Percentiles rank a stretch among this genome's conserved stretches.
Conservation (phyloP, 2,329 filamentous ascomycete genomes). For the Ceratocystis smalleyi region DNA sequence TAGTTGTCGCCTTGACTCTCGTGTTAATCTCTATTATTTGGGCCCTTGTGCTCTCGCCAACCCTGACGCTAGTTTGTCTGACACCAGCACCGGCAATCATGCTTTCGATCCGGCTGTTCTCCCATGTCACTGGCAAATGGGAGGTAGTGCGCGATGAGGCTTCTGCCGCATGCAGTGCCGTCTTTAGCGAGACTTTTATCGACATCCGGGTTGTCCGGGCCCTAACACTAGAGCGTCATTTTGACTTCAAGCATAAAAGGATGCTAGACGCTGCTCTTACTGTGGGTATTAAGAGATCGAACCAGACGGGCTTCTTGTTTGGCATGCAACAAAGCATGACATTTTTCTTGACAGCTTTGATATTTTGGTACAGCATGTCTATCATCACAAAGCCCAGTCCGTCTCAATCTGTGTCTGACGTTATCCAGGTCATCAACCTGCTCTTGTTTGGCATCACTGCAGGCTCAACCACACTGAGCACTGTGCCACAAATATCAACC, state of each 20-base stretch:
- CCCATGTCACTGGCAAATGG: conserved; percentile 52
- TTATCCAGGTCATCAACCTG: conserved; percentile 64
- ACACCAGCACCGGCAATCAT: conserved; percentile 53
- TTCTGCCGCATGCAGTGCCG: conserved; percentile 31
- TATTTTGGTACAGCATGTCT: conserved; percentile 68
- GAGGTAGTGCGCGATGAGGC: conserved; percentile 47
- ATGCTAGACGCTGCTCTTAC: conserved; percentile 38
- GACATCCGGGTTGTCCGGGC: conserved; percentile 67
- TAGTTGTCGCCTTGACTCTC: conserved; percentile 53
- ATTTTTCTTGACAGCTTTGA: conserved; percentile 56
- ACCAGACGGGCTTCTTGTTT: conserved; percentile 54
- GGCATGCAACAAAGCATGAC: conserved; percentile 62
- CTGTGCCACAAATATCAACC: conserved; percentile 66
- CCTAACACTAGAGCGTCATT: conserved; percentile 57
- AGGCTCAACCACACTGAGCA: conserved; percentile 51
- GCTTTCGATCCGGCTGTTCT: conserved; percentile 48
- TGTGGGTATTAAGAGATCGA: conserved; percentile 49
- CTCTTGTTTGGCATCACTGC: conserved; percentile 72
- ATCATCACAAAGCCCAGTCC: conserved; percentile 35
- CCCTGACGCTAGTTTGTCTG: conserved; percentile 62
- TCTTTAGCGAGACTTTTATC: conserved; percentile 60
- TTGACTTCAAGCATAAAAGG: conserved; percentile 44
- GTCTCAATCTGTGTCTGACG: conserved; percentile 36
- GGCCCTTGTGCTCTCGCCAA: conserved; percentile 63
- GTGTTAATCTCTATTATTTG: conserved; percentile 53